Conservation (phyloP, 768 basidiomycete species). For the Cyathus striatus region DNA sequence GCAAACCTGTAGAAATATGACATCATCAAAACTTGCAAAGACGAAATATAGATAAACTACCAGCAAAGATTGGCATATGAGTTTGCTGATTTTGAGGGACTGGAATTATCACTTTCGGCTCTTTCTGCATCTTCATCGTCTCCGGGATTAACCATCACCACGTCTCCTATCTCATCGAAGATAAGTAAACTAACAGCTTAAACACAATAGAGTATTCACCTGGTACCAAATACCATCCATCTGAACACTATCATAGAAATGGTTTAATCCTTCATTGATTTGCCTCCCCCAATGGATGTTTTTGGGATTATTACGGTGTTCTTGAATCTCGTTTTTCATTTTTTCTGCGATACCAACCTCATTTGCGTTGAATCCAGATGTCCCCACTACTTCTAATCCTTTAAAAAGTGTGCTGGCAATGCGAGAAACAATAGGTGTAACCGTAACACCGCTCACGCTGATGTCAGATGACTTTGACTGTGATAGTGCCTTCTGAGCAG, state of each 20-base stretch:
- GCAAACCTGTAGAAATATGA: slow-evolving; percentile 50
- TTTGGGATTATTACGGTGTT: slow-evolving; percentile 28
- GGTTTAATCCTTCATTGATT: too few species aligned
- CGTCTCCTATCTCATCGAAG: slow-evolving; percentile 49
- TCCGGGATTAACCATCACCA: slow-evolving; percentile 60
- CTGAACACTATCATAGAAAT: slow-evolving; percentile 37
- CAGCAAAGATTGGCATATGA: slow-evolving; percentile 53
- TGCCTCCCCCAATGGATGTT: slow-evolving; percentile 26
- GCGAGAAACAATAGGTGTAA: slow-evolving; percentile 42
- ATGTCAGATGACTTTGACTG: too few species aligned
- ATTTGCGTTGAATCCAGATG: slow-evolving; percentile 19
- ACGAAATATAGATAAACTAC: slow-evolving; percentile 22
- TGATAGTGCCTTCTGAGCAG: too few species aligned
- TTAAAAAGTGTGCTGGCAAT: slow-evolving; percentile 44
- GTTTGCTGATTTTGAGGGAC: slow-evolving; percentile 45
- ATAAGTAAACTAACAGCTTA: not conserved
- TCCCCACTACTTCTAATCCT: slow-evolving; percentile 34
- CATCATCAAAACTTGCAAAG: not conserved
- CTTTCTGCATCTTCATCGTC: slow-evolving; percentile 37
- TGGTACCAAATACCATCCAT: slow-evolving; percentile 57
- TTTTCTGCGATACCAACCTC: slow-evolving; percentile 18
- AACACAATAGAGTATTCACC: slow-evolving; percentile 32
- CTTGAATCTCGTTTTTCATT: slow-evolving; percentile 16
- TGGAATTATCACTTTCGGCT: slow-evolving; percentile 30
- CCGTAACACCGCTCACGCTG: too few species aligned